Base-by-base conservation (phyloP, 2,329 filamentous ascomycete genomes). In the Cadophora gregata region DNA sequence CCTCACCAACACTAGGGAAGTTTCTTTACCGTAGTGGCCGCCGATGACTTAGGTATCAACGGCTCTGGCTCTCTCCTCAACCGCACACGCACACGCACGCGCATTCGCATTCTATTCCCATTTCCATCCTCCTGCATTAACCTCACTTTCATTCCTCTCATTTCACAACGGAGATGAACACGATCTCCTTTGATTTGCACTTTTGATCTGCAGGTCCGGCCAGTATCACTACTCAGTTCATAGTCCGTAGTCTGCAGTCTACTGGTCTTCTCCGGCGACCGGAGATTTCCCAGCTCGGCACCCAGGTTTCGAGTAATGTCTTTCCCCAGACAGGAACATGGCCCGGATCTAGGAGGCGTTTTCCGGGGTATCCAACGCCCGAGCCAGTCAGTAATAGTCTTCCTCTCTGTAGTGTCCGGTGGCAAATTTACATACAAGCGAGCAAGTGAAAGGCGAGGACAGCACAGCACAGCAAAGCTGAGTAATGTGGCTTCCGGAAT, bases 251-350 rank as follows among this genome's bases (percentile, higher is more conserved):
- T 36, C 31, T 12, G 31, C n/a, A n/a, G n/a, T n/a, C n/a, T n/a
- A 42, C 16, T 42, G 38, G 38, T 42, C 38, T 42, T 16, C 7
- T 21, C 48, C 29, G 19, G 3, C 25, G 25, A 29, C 19, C 48
- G 48, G 48, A 29, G 10, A 51, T 29, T 29, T 27, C 48, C 48
- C 48, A 29, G 19, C 29, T 21, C 48, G 29, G 25, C 12, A 51
- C 25, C 48, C 25, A 29, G 48, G 48, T 51, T 51, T 29, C 48
- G 25, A 51, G 7, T 47, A 21, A 5, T 21, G 8, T n/a, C n/a
- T 56, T 38, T 58, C 31, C 53, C 31, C 53, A 36, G 53, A 58
- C n/a, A 38, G 53, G 31, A 36, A 24, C 31, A 14, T 25, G 31
- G 24, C 9, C 31, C 29, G 51, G 14, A 31, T 55, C 27, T 36